phyloP scores from a whole-genome alignment of 345 rosid species.

The Melaleuca quinquenervia region DNA sequence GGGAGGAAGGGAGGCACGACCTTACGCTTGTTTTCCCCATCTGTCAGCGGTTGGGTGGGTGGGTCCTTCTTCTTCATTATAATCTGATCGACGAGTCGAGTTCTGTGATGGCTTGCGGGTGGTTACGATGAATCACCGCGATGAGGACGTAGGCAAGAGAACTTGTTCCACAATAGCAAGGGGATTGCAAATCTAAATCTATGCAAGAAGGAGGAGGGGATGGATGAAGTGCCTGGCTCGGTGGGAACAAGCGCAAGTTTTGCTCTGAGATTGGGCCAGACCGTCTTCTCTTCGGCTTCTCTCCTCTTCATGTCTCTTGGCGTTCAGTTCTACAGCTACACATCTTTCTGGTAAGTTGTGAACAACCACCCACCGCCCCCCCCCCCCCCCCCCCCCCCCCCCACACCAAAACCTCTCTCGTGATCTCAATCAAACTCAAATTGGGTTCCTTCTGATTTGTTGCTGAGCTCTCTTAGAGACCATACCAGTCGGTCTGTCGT shows the following conservation, averaged over 20 bases:
- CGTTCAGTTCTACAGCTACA: conserved; percentile 74
- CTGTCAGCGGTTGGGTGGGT: not conserved
- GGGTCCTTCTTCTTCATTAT: not conserved
- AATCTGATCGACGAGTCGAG: not conserved
- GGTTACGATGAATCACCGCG: not conserved
- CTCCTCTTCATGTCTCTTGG: conserved; percentile 85
- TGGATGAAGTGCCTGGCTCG: conserved; percentile 52
- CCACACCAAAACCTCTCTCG: not conserved
- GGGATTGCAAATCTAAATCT: not conserved
- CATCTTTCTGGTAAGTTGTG: conserved; percentile 84
- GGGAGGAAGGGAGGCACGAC: not conserved
- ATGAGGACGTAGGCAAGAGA: not conserved
- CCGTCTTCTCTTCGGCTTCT: conserved; percentile 66
- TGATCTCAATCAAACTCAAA: not conserved
- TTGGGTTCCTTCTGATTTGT: not conserved
- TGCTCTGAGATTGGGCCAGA: conserved; percentile 72
- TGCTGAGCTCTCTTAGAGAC: not conserved
- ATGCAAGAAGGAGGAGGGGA: conserved; percentile 19
- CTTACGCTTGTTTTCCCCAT: not conserved
- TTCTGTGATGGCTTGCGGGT: not conserved
- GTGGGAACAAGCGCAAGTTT: conserved; percentile 71
- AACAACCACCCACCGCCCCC: not conserved
- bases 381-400: not conserved
- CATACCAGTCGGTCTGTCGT: not conserved
- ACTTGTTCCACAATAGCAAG: not conserved